Conservation (phyloP, 2,329 filamentous ascomycete genomes). For the Fusarium brevicatenulatum region DNA sequence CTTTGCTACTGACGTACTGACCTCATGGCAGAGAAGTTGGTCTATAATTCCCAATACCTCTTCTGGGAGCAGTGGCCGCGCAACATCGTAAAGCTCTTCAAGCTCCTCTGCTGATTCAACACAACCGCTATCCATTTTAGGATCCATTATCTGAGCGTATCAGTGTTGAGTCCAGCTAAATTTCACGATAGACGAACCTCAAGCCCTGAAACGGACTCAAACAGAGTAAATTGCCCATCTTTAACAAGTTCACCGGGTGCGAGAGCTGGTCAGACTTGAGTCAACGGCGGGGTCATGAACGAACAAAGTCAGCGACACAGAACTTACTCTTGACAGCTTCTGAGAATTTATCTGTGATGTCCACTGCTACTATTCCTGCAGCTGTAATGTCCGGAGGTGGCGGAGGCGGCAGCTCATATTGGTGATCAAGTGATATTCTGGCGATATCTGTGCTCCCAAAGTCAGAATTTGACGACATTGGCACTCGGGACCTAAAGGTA, state of each 20-base stretch:
- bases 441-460: slow-evolving; percentile 50
- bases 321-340: slow-evolving; percentile 63
- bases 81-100: slow-evolving; percentile 83
- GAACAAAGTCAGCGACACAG: background rate
- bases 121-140: slow-evolving; percentile 97
- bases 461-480: slow-evolving; percentile 43
- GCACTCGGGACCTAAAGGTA: slow-evolving; percentile 1
- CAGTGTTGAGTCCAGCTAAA: background rate
- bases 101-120: slow-evolving; percentile 81
- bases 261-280: slow-evolving; percentile 66
- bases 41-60: slow-evolving; percentile 95
- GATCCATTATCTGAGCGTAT: slow-evolving; percentile 88
- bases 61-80: slow-evolving; percentile 73
- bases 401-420: slow-evolving; percentile 42
- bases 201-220: slow-evolving; percentile 89
- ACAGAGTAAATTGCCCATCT: slow-evolving; percentile 93
- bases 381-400: slow-evolving; percentile 55
- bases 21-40: slow-evolving; percentile 88
- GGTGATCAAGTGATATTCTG: slow-evolving; percentile 53
- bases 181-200: slow-evolving; percentile 61
- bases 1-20: slow-evolving; percentile 49
- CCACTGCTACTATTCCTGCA: slow-evolving; percentile 63
- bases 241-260: slow-evolving; percentile 86
- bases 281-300: slow-evolving; percentile 23
- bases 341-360: slow-evolving; percentile 68